These are phyloP conservation scores for Pestalotiopsis sp. DNA, from an alignment of 2,329 filamentous ascomycete species.

Conservation along the genomic window DNA sequence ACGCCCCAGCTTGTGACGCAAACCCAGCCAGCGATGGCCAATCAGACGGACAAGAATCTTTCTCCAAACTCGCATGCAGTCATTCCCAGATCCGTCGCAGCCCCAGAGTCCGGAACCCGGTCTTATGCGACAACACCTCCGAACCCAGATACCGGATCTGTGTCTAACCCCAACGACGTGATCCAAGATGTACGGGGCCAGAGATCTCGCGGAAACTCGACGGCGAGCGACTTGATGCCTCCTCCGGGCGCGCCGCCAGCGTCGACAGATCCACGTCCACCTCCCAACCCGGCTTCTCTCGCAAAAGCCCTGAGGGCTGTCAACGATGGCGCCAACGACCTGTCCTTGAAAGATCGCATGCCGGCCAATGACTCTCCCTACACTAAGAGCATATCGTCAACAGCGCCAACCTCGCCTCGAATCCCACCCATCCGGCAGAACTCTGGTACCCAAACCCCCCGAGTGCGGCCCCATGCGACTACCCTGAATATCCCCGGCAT, in stretches of 20 bases:
- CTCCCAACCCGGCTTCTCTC: slow-evolving; percentile 39
- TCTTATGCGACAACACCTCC: slow-evolving; percentile 15
- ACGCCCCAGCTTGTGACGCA: slow-evolving; percentile 31
- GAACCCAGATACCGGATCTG: neutral
- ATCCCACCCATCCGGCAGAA: slow-evolving; percentile 71
- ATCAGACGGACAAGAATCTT: slow-evolving; percentile 28
- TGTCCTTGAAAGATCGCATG: slow-evolving; percentile 28
- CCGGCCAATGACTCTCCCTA: slow-evolving; percentile 55
- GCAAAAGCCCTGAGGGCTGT: slow-evolving; percentile 44
- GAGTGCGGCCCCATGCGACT: slow-evolving; percentile 81
- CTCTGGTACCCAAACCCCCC: slow-evolving; percentile 77
- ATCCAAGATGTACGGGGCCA: slow-evolving; percentile 2
- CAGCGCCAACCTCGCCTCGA: slow-evolving; percentile 60
- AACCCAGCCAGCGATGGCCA: slow-evolving; percentile 36
- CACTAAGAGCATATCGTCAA: slow-evolving; percentile 59
- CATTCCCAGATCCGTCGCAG: slow-evolving; percentile 24
- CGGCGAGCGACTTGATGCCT: slow-evolving; percentile 18
- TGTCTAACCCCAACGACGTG: slow-evolving; percentile 16
- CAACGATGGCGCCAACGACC: slow-evolving; percentile 37
- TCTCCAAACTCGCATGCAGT: slow-evolving; percentile 19
- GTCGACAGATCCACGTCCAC: slow-evolving; percentile 29
- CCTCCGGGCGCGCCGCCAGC: slow-evolving; percentile 30
- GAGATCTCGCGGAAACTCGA: slow-evolving; percentile 3
- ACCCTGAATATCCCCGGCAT: slow-evolving; percentile 96
- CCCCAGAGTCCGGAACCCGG: slow-evolving; percentile 18